These are phyloP conservation scores for Fusarium praegraminearum DNA, from an alignment of 2,329 filamentous ascomycete species.

Conservation along the genomic window DNA sequence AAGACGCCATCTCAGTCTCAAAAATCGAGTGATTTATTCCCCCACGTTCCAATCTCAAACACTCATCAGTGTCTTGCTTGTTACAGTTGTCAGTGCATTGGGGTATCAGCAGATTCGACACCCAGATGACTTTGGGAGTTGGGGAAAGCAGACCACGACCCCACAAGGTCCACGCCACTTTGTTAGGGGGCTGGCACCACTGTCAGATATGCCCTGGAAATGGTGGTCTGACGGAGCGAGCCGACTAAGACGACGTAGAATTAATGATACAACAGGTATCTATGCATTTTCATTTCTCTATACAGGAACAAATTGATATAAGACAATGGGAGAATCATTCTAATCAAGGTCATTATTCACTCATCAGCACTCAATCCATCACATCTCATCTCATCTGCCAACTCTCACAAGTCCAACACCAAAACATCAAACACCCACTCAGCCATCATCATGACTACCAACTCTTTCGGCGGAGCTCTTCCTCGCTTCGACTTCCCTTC, in stretches of 20 bases:
- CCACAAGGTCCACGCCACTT: constrained; percentile 34
- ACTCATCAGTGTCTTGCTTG: background rate
- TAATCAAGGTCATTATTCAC: background rate
- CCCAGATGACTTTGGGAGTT: background rate
- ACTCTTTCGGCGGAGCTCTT: constrained; percentile 41
- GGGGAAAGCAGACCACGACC: constrained; percentile 7
- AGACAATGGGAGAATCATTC: constrained; percentile 17
- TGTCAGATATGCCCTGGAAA: constrained; percentile 2
- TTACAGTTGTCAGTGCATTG: constrained; percentile 1
- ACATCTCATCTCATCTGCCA: background rate
- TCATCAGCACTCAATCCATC: constrained; percentile 1
- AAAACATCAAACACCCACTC: background rate
- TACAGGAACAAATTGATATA: constrained; percentile 19
- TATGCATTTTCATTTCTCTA: background rate
- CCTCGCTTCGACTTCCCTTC: constrained; percentile 40
- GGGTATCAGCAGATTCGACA: constrained; percentile 2
- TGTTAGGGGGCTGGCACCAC: background rate
- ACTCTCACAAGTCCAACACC: background rate
- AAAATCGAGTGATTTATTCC: background rate
- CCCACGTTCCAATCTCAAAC: background rate
- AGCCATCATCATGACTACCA: constrained; percentile 36
- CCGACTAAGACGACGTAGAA: constrained; percentile 2
- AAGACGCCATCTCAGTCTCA: background rate
- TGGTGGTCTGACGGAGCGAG: constrained; percentile 28
- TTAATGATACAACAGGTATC: constrained; percentile 4